Percentiles rank a stretch among this genome's conserved stretches.
phyloP scores from a whole-genome alignment of 2,329 filamentous ascomycete genomes.

The Fusarium guadeloupense region DNA sequence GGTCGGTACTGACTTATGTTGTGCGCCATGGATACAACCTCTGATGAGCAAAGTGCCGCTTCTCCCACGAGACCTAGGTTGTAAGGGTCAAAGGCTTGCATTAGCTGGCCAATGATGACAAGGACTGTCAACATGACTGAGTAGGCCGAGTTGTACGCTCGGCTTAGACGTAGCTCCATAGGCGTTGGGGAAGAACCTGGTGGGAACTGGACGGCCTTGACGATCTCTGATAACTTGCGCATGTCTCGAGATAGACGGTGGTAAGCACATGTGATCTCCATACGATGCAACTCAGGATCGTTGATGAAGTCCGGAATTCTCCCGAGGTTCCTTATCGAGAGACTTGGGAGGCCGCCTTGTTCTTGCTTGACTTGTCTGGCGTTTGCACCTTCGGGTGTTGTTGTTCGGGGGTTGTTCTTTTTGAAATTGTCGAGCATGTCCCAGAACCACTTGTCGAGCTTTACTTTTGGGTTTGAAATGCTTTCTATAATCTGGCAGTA shows the following conservation, averaged over 20 bases:
- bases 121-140: slow-evolving; percentile 12
- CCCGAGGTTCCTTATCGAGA: slow-evolving; percentile 24
- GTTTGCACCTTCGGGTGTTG: background rate
- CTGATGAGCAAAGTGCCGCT: slow-evolving; percentile 22
- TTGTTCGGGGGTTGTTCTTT: slow-evolving; percentile 12
- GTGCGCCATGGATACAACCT: slow-evolving; percentile 17
- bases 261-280: slow-evolving; percentile 31
- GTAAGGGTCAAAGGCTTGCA: slow-evolving; percentile 32
- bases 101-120: slow-evolving; percentile 22
- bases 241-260: slow-evolving; percentile 23
- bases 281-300: slow-evolving; percentile 25
- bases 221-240: slow-evolving; percentile 23
- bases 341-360: slow-evolving; percentile 20
- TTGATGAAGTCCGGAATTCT: slow-evolving; percentile 31
- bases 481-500: slow-evolving; percentile 45
- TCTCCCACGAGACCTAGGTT: slow-evolving; percentile 20
- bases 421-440: slow-evolving; percentile 33
- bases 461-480: slow-evolving; percentile 37
- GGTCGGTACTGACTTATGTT: slow-evolving; percentile 21
- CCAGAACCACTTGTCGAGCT: slow-evolving; percentile 33
- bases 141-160: slow-evolving; percentile 25
- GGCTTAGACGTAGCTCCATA: slow-evolving; percentile 16
- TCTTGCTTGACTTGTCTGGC: background rate
- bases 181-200: slow-evolving; percentile 15
- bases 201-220: slow-evolving; percentile 18